phyloP scores from a whole-genome alignment of 345 rosid genomes.

The Firmiana major region DNA sequence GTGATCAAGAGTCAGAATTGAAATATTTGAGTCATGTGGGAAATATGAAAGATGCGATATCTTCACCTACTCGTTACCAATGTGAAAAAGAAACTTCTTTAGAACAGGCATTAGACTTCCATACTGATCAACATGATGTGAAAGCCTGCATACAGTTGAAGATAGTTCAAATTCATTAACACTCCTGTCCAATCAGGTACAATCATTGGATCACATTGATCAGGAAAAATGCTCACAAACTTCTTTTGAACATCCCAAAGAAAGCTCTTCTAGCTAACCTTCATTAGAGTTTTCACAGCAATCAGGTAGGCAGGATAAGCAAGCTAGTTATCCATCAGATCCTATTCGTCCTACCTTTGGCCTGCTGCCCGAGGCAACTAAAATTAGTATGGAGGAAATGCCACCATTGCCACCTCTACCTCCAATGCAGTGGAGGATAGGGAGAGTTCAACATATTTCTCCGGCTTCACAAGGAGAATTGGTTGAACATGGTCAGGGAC shows the following conservation, averaged over 20 bases:
- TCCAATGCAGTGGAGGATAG: constrained; percentile 84
- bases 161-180: constrained; percentile 23
- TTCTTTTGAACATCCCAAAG: constrained; percentile 17
- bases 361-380: constrained; percentile 33
- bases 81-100: constrained; percentile 30
- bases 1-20: constrained; percentile 31
- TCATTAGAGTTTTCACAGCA: constrained; percentile 23
- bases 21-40: constrained; percentile 29
- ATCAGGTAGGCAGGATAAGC: constrained; percentile 26
- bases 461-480: constrained; percentile 33
- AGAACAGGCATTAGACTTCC: constrained; percentile 30
- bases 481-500: constrained; percentile 27
- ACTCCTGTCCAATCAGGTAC: constrained; percentile 21
- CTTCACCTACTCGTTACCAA: constrained; percentile 14
- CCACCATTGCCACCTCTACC: constrained; percentile 93
- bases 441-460: constrained; percentile 49
- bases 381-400: constrained; percentile 44
- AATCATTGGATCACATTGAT: constrained; percentile 14
- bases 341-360: constrained; percentile 32
- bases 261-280: constrained; percentile 23
- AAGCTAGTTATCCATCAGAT: constrained; percentile 24
- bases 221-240: constrained; percentile 24
- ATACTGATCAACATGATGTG: constrained; percentile 28
- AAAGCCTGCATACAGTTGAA: constrained; percentile 30
- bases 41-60: constrained; percentile 22